Percentiles rank a stretch among this genome's conserved stretches.
These are phyloP conservation scores for Thamnidium elegans DNA, from an alignment of 192 early-diverging fungal genomes.

Conservation along the genomic window DNA sequence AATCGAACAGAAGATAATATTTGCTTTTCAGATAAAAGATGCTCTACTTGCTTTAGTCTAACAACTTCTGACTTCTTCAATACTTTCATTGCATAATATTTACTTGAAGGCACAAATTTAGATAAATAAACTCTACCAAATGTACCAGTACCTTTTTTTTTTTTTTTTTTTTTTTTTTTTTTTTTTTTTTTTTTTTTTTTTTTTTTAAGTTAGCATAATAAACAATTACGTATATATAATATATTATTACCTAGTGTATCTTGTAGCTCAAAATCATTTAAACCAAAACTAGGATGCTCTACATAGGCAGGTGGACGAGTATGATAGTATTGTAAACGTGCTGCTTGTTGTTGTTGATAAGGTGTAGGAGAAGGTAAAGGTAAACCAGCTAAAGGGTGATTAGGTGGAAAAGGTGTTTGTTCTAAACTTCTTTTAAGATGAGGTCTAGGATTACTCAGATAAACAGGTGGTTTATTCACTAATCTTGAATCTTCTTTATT, in stretches of 20 bases:
- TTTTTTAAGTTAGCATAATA: conserved; percentile 6
- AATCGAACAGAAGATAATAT: conserved; percentile 70
- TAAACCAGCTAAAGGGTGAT: conserved; percentile 26
- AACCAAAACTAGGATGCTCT: conserved; percentile 38
- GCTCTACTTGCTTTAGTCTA: conserved; percentile 81
- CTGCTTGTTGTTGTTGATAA: conserved; percentile 24
- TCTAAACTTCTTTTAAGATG: conserved; percentile 14
- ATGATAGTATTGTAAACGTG: conserved; percentile 34
- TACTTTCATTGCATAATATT: conserved; percentile 85
- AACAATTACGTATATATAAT: background rate
- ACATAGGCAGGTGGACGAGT: conserved; percentile 35
- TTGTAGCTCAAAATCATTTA: conserved; percentile 49
- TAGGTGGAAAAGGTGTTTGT: conserved; percentile 19
- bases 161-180: background rate
- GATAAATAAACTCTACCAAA: conserved; percentile 94
- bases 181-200: conserved; percentile 13
- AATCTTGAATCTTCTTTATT: conserved; percentile 7
- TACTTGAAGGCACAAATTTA: conserved; percentile 63
- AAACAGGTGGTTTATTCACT: conserved; percentile 14
- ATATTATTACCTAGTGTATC: conserved; percentile 47
- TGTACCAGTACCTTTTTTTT: conserved; percentile 84
- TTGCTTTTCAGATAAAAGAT: conserved; percentile 81
- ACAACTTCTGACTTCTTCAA: conserved; percentile 81
- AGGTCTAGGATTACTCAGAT: conserved; percentile 19
- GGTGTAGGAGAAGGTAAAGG: conserved; percentile 19